These are phyloP conservation scores for Ceratobasidium papillatum DNA, from an alignment of 1,284 basidiomycete genomes.

Conservation along the genomic window DNA sequence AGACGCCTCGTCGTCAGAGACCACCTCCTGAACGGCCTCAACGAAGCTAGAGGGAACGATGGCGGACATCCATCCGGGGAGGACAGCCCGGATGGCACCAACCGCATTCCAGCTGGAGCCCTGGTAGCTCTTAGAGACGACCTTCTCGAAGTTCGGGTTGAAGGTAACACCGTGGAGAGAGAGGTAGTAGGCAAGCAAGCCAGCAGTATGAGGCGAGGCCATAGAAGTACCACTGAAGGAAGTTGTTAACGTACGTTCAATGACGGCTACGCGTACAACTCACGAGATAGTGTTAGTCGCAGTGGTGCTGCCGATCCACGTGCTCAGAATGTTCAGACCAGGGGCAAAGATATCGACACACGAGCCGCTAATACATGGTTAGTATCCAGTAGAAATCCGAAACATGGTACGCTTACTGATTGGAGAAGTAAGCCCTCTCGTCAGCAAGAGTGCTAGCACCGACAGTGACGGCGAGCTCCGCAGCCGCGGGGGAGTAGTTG, in stretches of 20 bases:
- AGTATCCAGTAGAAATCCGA: neutral
- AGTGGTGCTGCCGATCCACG: constrained; percentile 53
- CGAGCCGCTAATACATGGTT: constrained; percentile 49
- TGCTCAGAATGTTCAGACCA: constrained; percentile 56
- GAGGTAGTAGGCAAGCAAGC: constrained; percentile 84
- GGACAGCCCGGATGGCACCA: constrained; percentile 54
- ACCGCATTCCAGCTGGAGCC: constrained; percentile 48
- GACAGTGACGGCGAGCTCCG: constrained; percentile 61
- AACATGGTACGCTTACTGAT: constrained; percentile 45
- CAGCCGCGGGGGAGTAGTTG: constrained; percentile 51
- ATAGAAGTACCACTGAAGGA: constrained; percentile 60
- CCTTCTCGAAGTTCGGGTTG: constrained; percentile 55
- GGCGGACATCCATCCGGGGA: constrained; percentile 44
- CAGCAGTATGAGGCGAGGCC: constrained; percentile 70
- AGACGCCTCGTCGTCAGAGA: constrained; percentile 48
- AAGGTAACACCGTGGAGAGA: constrained; percentile 77
- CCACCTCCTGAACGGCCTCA: constrained; percentile 43
- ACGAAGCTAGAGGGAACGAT: constrained; percentile 47
- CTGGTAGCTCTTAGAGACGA: constrained; percentile 37
- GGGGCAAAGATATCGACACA: constrained; percentile 66
- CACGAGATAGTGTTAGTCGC: constrained; percentile 53
- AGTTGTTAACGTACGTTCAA: neutral
- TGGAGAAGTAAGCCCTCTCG: constrained; percentile 66
- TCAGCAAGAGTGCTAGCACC: constrained; percentile 55
- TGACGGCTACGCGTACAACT: neutral